A percentile compares a stretch with the other conserved stretches of the same genome.
These are phyloP conservation scores for Wickerhamiella galacta DNA, from an alignment of 805 yeast species.

Conservation along the genomic window DNA sequence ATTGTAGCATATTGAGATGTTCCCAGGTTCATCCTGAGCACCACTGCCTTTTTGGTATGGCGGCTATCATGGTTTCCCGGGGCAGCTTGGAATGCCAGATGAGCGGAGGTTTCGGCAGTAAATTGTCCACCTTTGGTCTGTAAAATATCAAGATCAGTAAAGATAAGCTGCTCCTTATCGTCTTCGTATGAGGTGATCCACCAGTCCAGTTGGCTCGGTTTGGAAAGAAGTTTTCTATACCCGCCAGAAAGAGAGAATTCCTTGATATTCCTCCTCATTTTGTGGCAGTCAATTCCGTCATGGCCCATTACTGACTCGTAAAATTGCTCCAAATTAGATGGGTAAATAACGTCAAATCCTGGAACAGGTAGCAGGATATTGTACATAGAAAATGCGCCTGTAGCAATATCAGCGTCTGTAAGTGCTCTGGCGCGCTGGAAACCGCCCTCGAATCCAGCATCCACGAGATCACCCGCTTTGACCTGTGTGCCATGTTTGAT, in stretches of 20 bases:
- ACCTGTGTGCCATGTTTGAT: constrained; percentile 36
- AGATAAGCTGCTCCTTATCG: constrained; percentile 52
- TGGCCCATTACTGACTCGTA: constrained; percentile 55
- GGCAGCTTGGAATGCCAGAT: not conserved
- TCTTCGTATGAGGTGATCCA: constrained; percentile 42
- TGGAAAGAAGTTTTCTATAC: constrained; percentile 57
- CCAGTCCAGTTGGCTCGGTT: constrained; percentile 49
- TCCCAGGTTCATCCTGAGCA: constrained; percentile 61
- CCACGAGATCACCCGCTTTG: constrained; percentile 13
- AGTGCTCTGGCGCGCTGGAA: constrained; percentile 56
- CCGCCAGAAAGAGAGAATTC: constrained; percentile 90
- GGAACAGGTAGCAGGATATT: constrained; percentile 95
- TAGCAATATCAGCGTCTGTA: constrained; percentile 52
- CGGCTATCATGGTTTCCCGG: constrained; percentile 3
- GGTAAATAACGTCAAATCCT: constrained; percentile 83
- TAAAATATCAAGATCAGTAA: constrained; percentile 57
- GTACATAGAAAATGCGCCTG: constrained; percentile 44
- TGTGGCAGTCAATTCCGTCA: constrained; percentile 70
- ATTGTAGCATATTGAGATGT: constrained; percentile 91
- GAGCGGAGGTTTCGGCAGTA: constrained; percentile 3
- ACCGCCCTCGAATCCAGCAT: constrained; percentile 26
- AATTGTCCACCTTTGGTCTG: constrained; percentile 12
- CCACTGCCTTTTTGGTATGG: constrained; percentile 36
- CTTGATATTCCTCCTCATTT: constrained; percentile 68
- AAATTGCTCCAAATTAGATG: constrained; percentile 45